These are phyloP conservation scores for Fusarium sp. DNA, from an alignment of 2,329 filamentous ascomycete species.

Conservation along the genomic window DNA sequence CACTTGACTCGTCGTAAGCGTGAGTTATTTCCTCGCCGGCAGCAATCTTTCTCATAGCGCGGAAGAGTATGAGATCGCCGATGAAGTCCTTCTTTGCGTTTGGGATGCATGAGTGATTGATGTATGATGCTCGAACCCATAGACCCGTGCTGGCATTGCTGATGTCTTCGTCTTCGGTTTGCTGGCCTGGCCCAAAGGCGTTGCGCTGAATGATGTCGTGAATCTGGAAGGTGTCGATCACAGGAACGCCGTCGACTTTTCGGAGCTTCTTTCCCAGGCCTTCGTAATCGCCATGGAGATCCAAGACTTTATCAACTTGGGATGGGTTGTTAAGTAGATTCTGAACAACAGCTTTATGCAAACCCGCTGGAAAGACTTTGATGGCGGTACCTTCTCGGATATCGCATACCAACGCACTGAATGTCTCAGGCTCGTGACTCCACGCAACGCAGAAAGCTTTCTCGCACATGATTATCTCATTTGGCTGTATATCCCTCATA, in stretches of 20 bases:
- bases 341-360: constrained; percentile 46
- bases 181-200: constrained; percentile 48
- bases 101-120: constrained; percentile 56
- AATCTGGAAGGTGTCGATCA: constrained; percentile 49
- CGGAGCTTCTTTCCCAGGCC: constrained; percentile 37
- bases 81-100: constrained; percentile 52
- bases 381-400: constrained; percentile 43
- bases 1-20: constrained; percentile 46
- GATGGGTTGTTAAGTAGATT: constrained; percentile 47
- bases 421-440: constrained; percentile 46
- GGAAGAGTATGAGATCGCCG: constrained; percentile 55
- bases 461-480: constrained; percentile 51
- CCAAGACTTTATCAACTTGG: constrained; percentile 33
- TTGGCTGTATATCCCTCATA: constrained; percentile 44
- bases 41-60: constrained; percentile 48
- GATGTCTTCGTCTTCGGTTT: constrained; percentile 44
- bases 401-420: constrained; percentile 50
- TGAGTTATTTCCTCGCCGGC: constrained; percentile 51
- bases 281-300: constrained; percentile 44
- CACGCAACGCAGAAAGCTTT: constrained; percentile 50
- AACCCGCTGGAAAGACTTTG: constrained; percentile 46
- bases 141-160: constrained; percentile 52
- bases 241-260: constrained; percentile 40
- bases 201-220: constrained; percentile 50
- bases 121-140: constrained; percentile 54